Evolutionary conservation across 176 grass and related monocot genomes (phyloP).

Genomic region (Carex scoparia): DNA sequence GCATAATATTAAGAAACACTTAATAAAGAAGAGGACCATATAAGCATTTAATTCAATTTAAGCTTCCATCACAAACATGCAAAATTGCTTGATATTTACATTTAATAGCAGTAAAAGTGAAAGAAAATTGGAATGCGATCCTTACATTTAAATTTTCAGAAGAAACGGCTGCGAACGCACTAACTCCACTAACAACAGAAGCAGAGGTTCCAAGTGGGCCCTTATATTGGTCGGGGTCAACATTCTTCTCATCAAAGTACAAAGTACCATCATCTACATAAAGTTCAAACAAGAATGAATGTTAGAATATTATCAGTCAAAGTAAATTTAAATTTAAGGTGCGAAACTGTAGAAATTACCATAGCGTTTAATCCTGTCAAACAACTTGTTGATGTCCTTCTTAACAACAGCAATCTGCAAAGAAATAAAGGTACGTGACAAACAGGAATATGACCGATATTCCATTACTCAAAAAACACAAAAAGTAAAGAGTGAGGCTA

Average conservation of each 20-base stretch:
- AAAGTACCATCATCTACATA: slow-evolving; percentile 70
- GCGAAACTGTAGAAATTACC: slow-evolving; percentile 38
- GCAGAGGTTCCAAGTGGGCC: slow-evolving; percentile 78
- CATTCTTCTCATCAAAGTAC: slow-evolving; percentile 95
- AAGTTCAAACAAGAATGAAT: slow-evolving; percentile 13
- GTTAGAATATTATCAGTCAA: slow-evolving; percentile 3
- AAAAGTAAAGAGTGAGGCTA: neutral
- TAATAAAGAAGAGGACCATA: too few relatives aligned
- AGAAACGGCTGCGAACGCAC: slow-evolving; percentile 56
- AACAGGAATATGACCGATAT: slow-evolving; percentile 9
- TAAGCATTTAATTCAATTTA: neutral
- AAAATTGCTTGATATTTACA: slow-evolving; percentile 1
- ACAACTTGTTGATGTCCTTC: slow-evolving; percentile 87
- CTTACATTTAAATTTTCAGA: slow-evolving; percentile 82
- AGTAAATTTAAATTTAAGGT: neutral
- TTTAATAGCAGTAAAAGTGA: slow-evolving; percentile 3
- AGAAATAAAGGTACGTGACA: slow-evolving; percentile 22
- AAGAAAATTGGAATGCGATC: neutral
- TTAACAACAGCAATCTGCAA: slow-evolving; percentile 74
- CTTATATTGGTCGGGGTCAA: slow-evolving; percentile 75
- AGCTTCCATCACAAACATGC: neutral
- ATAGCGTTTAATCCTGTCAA: slow-evolving; percentile 79
- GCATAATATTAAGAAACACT: neutral
- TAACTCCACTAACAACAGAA: slow-evolving; percentile 72
- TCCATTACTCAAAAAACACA: slow-evolving; percentile 25